Base-by-base conservation (phyloP, 805 yeast genomes). In the Candida mattraensis region DNA sequence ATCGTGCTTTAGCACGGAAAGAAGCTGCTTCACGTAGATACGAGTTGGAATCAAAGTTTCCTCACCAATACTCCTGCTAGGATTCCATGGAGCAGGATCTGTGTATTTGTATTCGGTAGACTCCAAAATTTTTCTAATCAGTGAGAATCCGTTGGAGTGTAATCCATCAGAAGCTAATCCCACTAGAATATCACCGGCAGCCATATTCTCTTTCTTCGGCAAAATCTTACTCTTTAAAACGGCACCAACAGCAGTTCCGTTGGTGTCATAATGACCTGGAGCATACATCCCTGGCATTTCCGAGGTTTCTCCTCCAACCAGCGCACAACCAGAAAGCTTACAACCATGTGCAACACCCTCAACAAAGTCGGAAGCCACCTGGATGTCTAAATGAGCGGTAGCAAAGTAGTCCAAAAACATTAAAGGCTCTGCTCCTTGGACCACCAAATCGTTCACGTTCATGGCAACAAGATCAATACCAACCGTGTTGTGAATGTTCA, bases 231-330 rank as follows among this genome's bases (percentile, higher is more conserved):
- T 64, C 54, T 83, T 87, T 48, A 76, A 67, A 5, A 93, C 97
- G 10, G 99, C 99, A 55, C 99, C 99, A 28, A 93, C 89, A 35
- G 97, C 94, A 23, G 99, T 94, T 64, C 99, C 99, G 57, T 91
- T 93, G 42, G 96, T 89, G 64, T 93, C 99, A 59, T 93, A 93
- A 65, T 93, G 98, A 21, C 94, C 95, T 38, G 80, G 87, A 41
- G 82, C 85, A 56, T 93, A 93, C 85, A 93, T 87, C 48, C 99
- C 99, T 18, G 99, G 99, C 99, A 93, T 93, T 71, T 93, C 99
- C 36, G 95, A 84, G 24, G 99, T 93, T 66, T 93, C 99, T 48
- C 99, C 99, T 38, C 99, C 99, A 35, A 93, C 96, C 40, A 93
- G 72, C 5, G 99, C 99, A 74, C 99, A 91, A 8, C 96, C 96